phyloP scores from a whole-genome alignment of 345 rosid species.

The Camelina sativa region DNA sequence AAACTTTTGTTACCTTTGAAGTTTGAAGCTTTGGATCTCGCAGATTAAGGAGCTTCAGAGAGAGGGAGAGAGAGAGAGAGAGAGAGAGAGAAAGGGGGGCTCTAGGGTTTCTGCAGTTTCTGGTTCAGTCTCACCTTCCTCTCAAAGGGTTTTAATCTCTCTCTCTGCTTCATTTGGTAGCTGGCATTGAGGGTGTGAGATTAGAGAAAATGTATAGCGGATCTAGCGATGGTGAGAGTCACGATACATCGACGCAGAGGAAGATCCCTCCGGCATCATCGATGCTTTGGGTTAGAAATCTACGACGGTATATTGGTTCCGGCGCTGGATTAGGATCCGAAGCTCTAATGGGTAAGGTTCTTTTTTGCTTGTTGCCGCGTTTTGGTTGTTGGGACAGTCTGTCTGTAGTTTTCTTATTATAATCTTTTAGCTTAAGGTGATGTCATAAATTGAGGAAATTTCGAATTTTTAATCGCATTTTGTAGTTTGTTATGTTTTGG shows the following conservation, averaged over 20 bases:
- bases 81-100: slow-evolving; percentile 31
- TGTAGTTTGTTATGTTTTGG: slow-evolving; percentile 24
- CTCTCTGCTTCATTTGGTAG: slow-evolving; percentile 22
- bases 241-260: slow-evolving; percentile 74
- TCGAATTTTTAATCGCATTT: slow-evolving; percentile 3
- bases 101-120: slow-evolving; percentile 38
- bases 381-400: slow-evolving; percentile 23
- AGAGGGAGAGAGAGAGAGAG: not conserved
- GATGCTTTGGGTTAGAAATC: slow-evolving; percentile 96
- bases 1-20: slow-evolving; percentile 37
- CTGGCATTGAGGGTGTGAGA: slow-evolving; percentile 1
- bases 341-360: slow-evolving; percentile 86
- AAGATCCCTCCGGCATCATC: slow-evolving; percentile 95
- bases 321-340: slow-evolving; percentile 99
- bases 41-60: slow-evolving; percentile 30
- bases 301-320: slow-evolving; percentile 90
- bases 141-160: slow-evolving; percentile 19
- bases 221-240: slow-evolving; percentile 96
- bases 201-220: slow-evolving; percentile 72
- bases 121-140: slow-evolving; percentile 14
- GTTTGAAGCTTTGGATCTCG: slow-evolving; percentile 42
- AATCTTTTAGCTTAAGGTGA: not conserved
- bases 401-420: not conserved
- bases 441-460: slow-evolving; percentile 9
- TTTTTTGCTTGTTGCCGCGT: not conserved